Evolutionary conservation across 305 asterid genomes (phyloP), one percentile per base, ranked within the genome.

Genomic region (Solanum hybrid): DNA sequence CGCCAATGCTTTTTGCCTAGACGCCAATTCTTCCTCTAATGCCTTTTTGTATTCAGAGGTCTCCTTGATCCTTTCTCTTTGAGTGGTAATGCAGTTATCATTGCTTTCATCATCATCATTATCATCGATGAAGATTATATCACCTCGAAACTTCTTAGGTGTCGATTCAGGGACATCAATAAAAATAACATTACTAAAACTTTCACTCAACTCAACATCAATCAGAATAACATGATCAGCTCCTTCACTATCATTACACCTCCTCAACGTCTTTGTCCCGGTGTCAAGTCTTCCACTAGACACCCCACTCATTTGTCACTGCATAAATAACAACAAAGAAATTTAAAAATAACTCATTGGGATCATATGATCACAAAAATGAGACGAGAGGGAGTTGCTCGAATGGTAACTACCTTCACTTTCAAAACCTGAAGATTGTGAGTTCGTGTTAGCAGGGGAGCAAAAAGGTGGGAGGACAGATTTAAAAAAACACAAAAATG

Each of bases 1-100:
- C 91, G 78, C 94, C 89, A 97, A 85, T 0, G 92, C 95, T 91
- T 89, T 89, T 90, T 93, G 93, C 88, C 99, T 93, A 29, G 96
- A 94, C 79, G 96, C 98, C 94, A 91, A 92, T 89, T 97, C 99
- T 94, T 94, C 96, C 93, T 94, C 98, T 73, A 91, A 69, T 51
- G 97, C 98, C 86, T 92, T 94, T 92, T 93, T 94, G 91, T 95
- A 97, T 89, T 96, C 98, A 79, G 95, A 98, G 1, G 99, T 96
- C 93, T 97, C 99, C 92, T 97, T 97, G 27, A 91, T 94, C 90
- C 92, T 95, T 90, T 97, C 99, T 46, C 97, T 95, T 36, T 92
- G 96, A 86, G 46, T 90, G 35, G 94, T 88, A 35, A 95, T 78
- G 51, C 91, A 90, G 40, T 90, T 91, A 91, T 91, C 93, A 60